Evolutionary conservation across 164 flowering plant species (phyloP), one percentile per base, ranked within the genome.

Genomic region (Magnolia sinica): DNA sequence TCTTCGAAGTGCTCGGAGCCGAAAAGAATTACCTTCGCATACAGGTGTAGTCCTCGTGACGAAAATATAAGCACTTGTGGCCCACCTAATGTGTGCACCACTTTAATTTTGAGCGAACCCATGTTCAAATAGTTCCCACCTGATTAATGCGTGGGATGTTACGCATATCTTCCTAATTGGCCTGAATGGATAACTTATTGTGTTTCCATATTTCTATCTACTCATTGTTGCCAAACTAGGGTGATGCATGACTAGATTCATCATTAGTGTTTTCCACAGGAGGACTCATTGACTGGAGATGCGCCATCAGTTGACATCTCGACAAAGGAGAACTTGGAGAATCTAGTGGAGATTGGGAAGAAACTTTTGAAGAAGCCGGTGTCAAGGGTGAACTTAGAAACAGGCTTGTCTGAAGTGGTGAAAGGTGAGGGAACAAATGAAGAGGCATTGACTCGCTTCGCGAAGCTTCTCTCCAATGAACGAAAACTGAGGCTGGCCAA

Each of bases 21-120:
- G 79, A 84, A 66, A 69, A 81, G 22, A 86, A 87, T 49, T 90
- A 88, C 76, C 85, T 89, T 8, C 84, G 90, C 1, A 86, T 89
- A 74, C 91, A 88, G 89, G 91, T 84, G 7, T 23, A 19, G 18
- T 55, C 7, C 31, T 20, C 50, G 3, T 55, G 19, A 59, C 45
- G 0, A 37, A 37, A 37, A 37, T 37, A 37, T 3, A 37, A 37
- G 45, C 45, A 55, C 18, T 52, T 1, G 18, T 11, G 18, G 61
- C 61, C 16, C 13, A 16, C 61, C 11, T 7, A 4, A 16, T 55
- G 16, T 55, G 61, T 55, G 18, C 3, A 55, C 18, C 4, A 16
- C 18, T 55, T 16, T 11, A 11, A 11, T 55, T 55, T 11, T 55
- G 13, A 9, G 0, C 13, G 0, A 55, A 55, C 13, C 61, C 18